Conservation (phyloP, 306 rosid genomes). For the Mimosa bimucronata region DNA sequence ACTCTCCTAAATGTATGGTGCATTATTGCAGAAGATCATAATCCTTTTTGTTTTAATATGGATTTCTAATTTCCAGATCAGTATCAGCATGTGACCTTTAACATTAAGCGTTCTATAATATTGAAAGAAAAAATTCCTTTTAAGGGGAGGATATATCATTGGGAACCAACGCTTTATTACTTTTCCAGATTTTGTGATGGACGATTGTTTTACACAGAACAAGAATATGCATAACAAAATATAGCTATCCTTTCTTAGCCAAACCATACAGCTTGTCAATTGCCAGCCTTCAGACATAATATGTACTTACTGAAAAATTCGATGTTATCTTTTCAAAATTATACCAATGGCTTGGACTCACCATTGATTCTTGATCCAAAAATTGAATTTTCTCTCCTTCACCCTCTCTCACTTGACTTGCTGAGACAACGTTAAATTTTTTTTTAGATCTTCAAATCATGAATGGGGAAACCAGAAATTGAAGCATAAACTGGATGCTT, state of each 20-base stretch:
- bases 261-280: not conserved
- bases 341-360: not conserved
- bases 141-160: not conserved
- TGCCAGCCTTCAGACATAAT: not conserved
- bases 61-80: not conserved
- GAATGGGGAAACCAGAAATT: constrained; percentile 3
- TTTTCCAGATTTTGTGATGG: not conserved
- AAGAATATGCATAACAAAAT: constrained; percentile 1
- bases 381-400: not conserved
- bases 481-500: not conserved
- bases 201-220: not conserved
- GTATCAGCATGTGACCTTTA: not conserved
- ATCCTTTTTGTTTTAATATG: not conserved
- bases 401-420: not conserved
- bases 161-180: not conserved
- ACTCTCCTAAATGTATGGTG: not conserved
- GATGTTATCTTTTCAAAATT: not conserved
- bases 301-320: not conserved
- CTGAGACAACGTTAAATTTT: not conserved
- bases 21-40: not conserved
- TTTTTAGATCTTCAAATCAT: not conserved
- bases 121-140: not conserved
- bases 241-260: not conserved
- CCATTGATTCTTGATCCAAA: not conserved
- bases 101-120: not conserved